phyloP scores from a whole-genome alignment of 805 yeast genomes.

The Metschnikowia kunwiensis region DNA sequence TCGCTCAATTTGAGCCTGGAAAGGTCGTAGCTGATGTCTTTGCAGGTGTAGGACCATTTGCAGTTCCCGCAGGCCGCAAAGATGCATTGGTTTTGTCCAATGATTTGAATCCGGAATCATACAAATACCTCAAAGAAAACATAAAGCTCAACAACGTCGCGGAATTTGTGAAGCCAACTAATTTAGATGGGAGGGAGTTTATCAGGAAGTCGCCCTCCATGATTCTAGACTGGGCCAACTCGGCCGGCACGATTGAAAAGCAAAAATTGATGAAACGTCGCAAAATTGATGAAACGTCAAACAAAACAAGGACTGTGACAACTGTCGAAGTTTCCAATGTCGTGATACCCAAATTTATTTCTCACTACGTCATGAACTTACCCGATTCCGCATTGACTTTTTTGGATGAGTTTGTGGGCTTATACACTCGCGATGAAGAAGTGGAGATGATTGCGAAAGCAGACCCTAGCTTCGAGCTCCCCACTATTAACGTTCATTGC shows the following conservation, averaged over 20 bases:
- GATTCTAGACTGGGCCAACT: slow-evolving; percentile 45
- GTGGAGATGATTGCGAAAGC: slow-evolving; percentile 32
- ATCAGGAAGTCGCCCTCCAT: slow-evolving; percentile 58
- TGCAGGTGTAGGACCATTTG: slow-evolving; percentile 99
- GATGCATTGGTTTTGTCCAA: slow-evolving; percentile 80
- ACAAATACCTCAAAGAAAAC: slow-evolving; percentile 64
- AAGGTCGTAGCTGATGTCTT: slow-evolving; percentile 90
- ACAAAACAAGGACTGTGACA: slow-evolving; percentile 16
- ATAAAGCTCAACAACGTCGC: slow-evolving; percentile 60
- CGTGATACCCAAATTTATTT: slow-evolving; percentile 51
- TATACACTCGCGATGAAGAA: slow-evolving; percentile 47
- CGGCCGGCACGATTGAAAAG: slow-evolving; percentile 34
- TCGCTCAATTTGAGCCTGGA: slow-evolving; percentile 55
- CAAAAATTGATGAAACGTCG: slow-evolving; percentile 36
- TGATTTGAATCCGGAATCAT: slow-evolving; percentile 89
- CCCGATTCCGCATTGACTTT: slow-evolving; percentile 92
- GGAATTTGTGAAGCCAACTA: slow-evolving; percentile 57
- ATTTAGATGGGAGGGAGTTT: slow-evolving; percentile 80
- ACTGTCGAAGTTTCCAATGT: slow-evolving; percentile 22
- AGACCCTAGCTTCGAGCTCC: slow-evolving; percentile 54
- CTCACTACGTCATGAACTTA: slow-evolving; percentile 89
- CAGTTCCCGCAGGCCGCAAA: slow-evolving; percentile 91
- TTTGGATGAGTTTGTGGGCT: slow-evolving; percentile 71
- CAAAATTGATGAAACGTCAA: slow-evolving; percentile 35
- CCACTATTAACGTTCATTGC: slow-evolving; percentile 83